phyloP scores from a whole-genome alignment of 495 filamentous ascomycete species.

The Lophium mytilinum region DNA sequence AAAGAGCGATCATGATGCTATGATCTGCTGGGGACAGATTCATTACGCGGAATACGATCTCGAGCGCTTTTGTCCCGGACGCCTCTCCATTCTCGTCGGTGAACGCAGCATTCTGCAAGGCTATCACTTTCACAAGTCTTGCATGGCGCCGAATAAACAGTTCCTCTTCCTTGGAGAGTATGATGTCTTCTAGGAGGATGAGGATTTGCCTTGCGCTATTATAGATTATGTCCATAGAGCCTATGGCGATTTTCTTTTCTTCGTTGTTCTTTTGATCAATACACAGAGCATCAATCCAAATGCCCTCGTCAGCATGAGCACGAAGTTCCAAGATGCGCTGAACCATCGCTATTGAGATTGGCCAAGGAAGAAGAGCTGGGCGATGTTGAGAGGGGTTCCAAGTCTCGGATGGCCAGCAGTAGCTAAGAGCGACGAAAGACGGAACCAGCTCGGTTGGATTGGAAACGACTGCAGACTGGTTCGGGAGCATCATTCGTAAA shows the following conservation, averaged over 20 bases:
- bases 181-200: background rate
- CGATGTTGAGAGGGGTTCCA: background rate
- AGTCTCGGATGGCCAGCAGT: background rate
- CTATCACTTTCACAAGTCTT: too few species aligned
- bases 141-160: background rate
- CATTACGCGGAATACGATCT: background rate
- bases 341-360: background rate
- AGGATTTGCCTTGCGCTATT: background rate
- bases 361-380: background rate
- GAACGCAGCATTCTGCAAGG: too few species aligned
- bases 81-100: too few species aligned
- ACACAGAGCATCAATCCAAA: background rate
- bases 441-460: background rate
- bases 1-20: background rate
- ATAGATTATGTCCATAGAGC: conserved; percentile 2
- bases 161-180: background rate
- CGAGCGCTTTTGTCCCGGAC: too few species aligned
- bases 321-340: background rate
- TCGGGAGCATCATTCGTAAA: background rate
- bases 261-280: background rate
- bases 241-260: conserved; percentile 1
- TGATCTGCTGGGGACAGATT: background rate
- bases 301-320: background rate
- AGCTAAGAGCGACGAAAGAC: background rate
- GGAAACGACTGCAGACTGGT: background rate